Evolutionary conservation across 148 eudicot genomes (phyloP).

Genomic region (Persicaria tinctoria): DNA sequence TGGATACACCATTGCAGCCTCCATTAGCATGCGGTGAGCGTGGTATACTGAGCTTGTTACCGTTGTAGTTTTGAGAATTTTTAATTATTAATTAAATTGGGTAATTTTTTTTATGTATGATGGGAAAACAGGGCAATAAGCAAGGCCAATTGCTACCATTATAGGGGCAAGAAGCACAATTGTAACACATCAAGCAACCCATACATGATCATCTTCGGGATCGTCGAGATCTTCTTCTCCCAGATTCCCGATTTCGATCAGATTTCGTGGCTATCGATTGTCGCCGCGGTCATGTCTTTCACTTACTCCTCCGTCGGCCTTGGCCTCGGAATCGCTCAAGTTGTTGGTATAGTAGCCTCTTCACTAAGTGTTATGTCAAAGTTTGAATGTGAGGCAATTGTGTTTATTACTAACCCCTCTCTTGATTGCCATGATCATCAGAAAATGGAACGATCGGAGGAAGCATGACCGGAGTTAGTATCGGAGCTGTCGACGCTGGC

Average conservation of each 20-base stretch:
- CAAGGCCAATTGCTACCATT: conserved; percentile 17
- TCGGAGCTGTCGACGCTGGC: background rate
- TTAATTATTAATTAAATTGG: background rate
- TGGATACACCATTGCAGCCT: conserved; percentile 21
- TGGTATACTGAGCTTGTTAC: background rate
- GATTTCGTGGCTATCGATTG: conserved; percentile 16
- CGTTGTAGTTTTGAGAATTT: background rate
- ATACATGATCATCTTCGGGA: conserved; percentile 16
- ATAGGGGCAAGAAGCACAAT: background rate
- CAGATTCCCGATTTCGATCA: conserved; percentile 19
- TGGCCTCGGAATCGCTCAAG: conserved; percentile 16
- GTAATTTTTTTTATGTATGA: background rate
- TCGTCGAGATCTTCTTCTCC: conserved; percentile 14
- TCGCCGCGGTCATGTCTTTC: conserved; percentile 18
- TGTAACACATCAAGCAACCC: conserved; percentile 13
- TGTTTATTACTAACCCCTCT: background rate
- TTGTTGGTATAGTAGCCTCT: background rate
- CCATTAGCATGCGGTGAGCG: conserved; percentile 18
- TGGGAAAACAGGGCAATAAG: conserved; percentile 13
- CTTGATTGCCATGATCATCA: background rate
- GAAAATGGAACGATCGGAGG: conserved; percentile 11
- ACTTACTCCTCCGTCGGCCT: conserved; percentile 16
- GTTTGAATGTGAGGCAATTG: background rate
- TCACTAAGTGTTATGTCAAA: background rate
- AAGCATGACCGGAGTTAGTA: conserved; percentile 12